These are phyloP conservation scores for Colletotrichum karsti DNA, from an alignment of 2,329 filamentous ascomycete genomes.

Conservation along the genomic window DNA sequence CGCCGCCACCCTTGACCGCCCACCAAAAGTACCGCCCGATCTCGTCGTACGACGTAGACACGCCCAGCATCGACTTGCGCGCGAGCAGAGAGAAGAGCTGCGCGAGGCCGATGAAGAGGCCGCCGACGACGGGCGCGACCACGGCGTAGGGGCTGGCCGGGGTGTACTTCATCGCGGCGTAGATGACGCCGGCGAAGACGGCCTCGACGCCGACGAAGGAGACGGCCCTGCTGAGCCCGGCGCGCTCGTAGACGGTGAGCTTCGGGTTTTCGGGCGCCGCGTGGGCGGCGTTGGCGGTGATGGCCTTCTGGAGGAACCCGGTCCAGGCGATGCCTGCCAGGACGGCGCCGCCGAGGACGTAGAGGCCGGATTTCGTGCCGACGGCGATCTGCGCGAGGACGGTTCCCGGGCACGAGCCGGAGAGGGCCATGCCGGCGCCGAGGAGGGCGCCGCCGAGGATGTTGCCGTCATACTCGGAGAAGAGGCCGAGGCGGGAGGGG, in stretches of 20 bases:
- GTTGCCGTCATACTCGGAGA: constrained; percentile 69
- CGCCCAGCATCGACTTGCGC: constrained; percentile 64
- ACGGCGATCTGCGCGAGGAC: constrained; percentile 68
- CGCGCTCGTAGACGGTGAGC: constrained; percentile 46
- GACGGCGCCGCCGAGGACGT: constrained; percentile 61
- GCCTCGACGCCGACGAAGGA: constrained; percentile 53
- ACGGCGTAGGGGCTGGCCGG: constrained; percentile 38
- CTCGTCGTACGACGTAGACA: constrained; percentile 70
- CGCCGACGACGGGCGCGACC: constrained; percentile 60
- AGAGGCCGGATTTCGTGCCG: constrained; percentile 59
- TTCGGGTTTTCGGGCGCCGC: constrained; percentile 31
- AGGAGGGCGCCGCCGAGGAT: constrained; percentile 69
- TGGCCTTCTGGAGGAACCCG: constrained; percentile 47
- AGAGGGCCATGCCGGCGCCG: constrained; percentile 72
- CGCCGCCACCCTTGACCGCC: constrained; percentile 40
- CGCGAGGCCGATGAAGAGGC: constrained; percentile 64
- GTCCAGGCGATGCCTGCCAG: constrained; percentile 64
- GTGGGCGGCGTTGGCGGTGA: constrained; percentile 38
- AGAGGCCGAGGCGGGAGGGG: constrained; percentile 61
- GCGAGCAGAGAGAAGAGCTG: constrained; percentile 65
- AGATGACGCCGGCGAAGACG: constrained; percentile 49
- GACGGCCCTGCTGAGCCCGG: constrained; percentile 47
- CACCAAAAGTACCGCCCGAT: constrained; percentile 63
- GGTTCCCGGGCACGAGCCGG: constrained; percentile 72
- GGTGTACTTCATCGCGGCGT: constrained; percentile 42